Percentiles rank a stretch among this genome's conserved stretches.
Conservation (phyloP, 768 basidiomycete species). For the Kwoniella mangroviensis region DNA sequence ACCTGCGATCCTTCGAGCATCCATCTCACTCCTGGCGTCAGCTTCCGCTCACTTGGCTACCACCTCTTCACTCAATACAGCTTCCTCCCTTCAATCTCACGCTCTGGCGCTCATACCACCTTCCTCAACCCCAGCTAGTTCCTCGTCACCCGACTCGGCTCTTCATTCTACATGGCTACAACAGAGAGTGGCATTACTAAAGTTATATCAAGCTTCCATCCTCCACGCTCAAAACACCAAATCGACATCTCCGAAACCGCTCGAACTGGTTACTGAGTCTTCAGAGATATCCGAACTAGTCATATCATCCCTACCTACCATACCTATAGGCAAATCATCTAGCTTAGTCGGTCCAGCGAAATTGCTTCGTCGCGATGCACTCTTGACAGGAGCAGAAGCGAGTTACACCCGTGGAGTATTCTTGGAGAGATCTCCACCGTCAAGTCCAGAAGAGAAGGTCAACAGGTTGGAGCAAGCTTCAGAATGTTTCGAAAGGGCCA, state of each 20-base stretch:
- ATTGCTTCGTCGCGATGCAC: conserved; percentile 43
- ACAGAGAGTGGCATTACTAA: conserved; percentile 42
- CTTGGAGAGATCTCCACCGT: conserved; percentile 32
- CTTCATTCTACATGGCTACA: conserved; percentile 49
- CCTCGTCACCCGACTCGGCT: conserved; percentile 24
- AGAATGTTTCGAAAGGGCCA: conserved; percentile 52
- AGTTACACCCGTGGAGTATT: conserved; percentile 40
- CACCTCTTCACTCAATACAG: conserved; percentile 24
- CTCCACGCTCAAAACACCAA: conserved; percentile 35
- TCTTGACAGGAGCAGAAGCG: conserved; percentile 47
- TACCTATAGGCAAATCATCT: conserved; percentile 24
- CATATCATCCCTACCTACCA: conserved; percentile 15
- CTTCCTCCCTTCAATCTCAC: conserved; percentile 36
- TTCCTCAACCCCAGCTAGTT: conserved; percentile 19
- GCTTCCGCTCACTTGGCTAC: conserved; percentile 45
- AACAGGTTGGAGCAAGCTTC: conserved; percentile 36
- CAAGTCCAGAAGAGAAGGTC: conserved; percentile 15
- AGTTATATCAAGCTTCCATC: conserved; percentile 48
- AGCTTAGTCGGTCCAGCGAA: conserved; percentile 25
- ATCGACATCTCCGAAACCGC: conserved; percentile 5
- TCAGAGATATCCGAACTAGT: conserved; percentile 21
- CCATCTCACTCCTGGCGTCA: conserved; percentile 49
- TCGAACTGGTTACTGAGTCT: conserved; percentile 26
- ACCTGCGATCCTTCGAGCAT: conserved; percentile 44
- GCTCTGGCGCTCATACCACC: conserved; percentile 39